Base-by-base conservation (phyloP, 306 rosid genomes). In the Prosopis cineraria region DNA sequence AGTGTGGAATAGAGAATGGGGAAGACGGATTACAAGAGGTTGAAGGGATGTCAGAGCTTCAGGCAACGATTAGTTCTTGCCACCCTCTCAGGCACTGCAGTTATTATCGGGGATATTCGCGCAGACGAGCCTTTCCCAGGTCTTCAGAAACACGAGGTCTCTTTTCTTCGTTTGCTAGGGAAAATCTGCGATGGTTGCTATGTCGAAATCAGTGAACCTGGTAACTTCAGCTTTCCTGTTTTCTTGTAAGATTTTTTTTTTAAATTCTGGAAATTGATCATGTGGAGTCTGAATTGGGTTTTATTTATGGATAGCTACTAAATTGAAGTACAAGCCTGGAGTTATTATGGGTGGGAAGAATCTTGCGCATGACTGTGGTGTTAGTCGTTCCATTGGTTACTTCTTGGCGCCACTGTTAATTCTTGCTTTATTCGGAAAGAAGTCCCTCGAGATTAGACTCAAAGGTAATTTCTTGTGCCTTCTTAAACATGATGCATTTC, bases 171-270 rank as follows among this genome's bases (percentile, higher is more conserved):
- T 25, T 77, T 94, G 83, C 82, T 94, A 17, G 97, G 89, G 82
- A 81, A 85, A 31, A 24, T 94, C 50, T 89, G 84, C 30, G 90
- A 92, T 63, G 97, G 87, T 73, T 90, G 93, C 80, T 56, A 17
- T 7, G 84, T 94, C 4, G 90, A 87, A 81, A 89, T 94, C 84
- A 91, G 90, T 43, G 94, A 91, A 74, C 89, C 98, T 0, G 98
- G 98, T 93, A 81, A 20, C 0, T 0, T 40, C 20, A 30, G 25
- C 17, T 64, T 34, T 52, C 2, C 4, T 47, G 74, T 27, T 8
- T 2, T 6, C 10, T 24, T 47, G 16, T 76, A 10, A 22, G 40
- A 10, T 10, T n/a, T n/a, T 11, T 36, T 36, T 11, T 40, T 60
- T 1, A 17, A 19, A 19, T 41, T n/a, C 6, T 55, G 29, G 17